Conservation (phyloP, 371 early-diverging fungal species). For the Syncephalis plumigaleata region DNA sequence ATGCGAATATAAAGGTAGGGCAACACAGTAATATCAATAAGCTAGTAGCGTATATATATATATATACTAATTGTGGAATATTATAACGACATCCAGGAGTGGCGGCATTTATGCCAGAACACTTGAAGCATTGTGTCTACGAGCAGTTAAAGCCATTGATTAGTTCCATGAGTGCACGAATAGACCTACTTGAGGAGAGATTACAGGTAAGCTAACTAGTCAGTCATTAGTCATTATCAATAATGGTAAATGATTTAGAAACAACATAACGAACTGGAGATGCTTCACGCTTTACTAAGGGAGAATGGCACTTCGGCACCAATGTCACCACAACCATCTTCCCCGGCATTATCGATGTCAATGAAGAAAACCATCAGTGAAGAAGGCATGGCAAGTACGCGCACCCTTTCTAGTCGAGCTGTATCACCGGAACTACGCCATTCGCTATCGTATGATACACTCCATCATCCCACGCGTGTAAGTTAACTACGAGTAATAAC, state of each 20-base stretch:
- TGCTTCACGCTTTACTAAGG: not conserved
- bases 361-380: constrained; percentile 8
- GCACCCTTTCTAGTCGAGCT: not conserved
- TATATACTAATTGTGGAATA: constrained; percentile 1
- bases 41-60: too few species aligned
- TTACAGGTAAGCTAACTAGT: constrained; percentile 8
- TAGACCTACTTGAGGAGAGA: constrained; percentile 17
- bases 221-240: not conserved
- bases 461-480: not conserved
- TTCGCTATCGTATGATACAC: not conserved
- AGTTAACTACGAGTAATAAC: too few species aligned
- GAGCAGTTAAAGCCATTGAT: constrained; percentile 30
- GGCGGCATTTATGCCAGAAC: constrained; percentile 14
- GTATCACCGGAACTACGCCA: not conserved
- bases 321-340: not conserved
- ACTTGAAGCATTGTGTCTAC: constrained; percentile 25
- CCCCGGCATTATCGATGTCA: constrained; percentile 4
- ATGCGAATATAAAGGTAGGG: constrained; percentile 26
- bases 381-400: not conserved
- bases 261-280: not conserved
- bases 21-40: constrained; percentile 1
- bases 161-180: constrained; percentile 17
- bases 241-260: not conserved
- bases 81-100: constrained; percentile 12
- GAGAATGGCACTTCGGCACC: not conserved